phyloP scores from a whole-genome alignment of 2,329 filamentous ascomycete genomes.

The Pleomassaria siparia region DNA sequence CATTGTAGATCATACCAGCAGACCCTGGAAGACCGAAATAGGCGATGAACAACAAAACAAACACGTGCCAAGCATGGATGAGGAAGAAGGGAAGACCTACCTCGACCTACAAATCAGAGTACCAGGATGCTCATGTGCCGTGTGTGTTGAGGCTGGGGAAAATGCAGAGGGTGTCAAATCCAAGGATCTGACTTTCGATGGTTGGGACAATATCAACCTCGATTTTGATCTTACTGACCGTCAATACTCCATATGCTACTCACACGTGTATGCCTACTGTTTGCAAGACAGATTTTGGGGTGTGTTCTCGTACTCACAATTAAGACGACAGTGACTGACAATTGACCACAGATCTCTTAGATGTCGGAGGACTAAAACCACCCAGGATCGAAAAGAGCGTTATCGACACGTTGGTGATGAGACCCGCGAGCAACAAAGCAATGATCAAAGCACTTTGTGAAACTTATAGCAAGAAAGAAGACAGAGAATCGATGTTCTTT shows the following conservation, averaged over 20 bases:
- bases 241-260: constrained; percentile 6
- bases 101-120: neutral
- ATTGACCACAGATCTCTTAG: constrained; percentile 5
- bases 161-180: neutral
- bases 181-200: constrained; percentile 1
- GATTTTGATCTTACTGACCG: constrained; percentile 6
- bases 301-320: neutral
- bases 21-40: constrained; percentile 4
- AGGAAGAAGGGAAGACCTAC: too few species aligned
- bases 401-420: constrained; percentile 8
- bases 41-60: neutral
- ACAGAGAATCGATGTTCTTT: constrained; percentile 1
- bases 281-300: constrained; percentile 7
- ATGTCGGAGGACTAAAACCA: constrained; percentile 2
- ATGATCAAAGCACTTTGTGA: constrained; percentile 12
- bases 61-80: constrained; percentile 1
- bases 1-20: constrained; percentile 4
- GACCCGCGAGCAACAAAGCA: constrained; percentile 11
- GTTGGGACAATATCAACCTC: constrained; percentile 8
- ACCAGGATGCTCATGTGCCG: constrained; percentile 3
- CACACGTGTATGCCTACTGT: constrained; percentile 7
- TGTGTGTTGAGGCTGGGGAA: neutral
- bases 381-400: constrained; percentile 6
- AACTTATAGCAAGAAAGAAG: constrained; percentile 9
- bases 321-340: neutral